Base-by-base conservation (phyloP, 2,329 filamentous ascomycete genomes). In the Ophiostoma australiae region DNA sequence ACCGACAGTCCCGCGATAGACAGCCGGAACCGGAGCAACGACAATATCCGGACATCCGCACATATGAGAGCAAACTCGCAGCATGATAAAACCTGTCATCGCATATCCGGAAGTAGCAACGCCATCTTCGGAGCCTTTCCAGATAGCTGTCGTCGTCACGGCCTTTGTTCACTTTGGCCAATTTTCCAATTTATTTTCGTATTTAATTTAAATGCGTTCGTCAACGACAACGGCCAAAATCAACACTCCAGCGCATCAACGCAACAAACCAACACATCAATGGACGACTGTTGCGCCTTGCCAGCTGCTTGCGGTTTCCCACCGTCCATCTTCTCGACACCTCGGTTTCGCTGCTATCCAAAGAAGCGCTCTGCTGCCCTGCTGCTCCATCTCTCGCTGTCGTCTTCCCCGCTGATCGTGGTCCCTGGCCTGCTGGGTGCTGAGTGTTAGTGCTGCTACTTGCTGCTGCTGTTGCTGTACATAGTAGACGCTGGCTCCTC, bases 401-500 rank as follows among this genome's bases (percentile, higher is more conserved):
- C 13, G 55, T 31, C 23, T 31, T 61, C 61, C 33, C 33, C 33
- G 61, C 33, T 65, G 61, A 65, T 35, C 61, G 37, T 20, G 17
- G 20, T 65, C 31, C 58, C 52, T 58, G 52, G 44, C 17, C 37
- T 39, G 27, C 27, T 52, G 44, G 44, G 15, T 17, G 44, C 44
- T 20, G n/a, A 13, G 10, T 41, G 39, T 13, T 41, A 41, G 13
- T 55, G 37, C 61, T 67, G 31, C 41, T 55, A 41, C 48, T 37
- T 41, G 48, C 55, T 58, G 33, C 58, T 31, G 33, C 65, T 35
- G n/a, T 6, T 63, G 39, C 5, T 68, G 63, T n/a, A n/a, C n/a
- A n/a, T n/a, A n/a, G n/a, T 48, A 39, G 52, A 48, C 23, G 27
- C 37, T 69, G 69, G 67, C 63, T 17, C 27, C 27, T 31, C 27